Evolutionary conservation across 139 green algal species (phyloP), one percentile per base, ranked within the genome.

Genomic region (Chlamydomonas eustigma): DNA sequence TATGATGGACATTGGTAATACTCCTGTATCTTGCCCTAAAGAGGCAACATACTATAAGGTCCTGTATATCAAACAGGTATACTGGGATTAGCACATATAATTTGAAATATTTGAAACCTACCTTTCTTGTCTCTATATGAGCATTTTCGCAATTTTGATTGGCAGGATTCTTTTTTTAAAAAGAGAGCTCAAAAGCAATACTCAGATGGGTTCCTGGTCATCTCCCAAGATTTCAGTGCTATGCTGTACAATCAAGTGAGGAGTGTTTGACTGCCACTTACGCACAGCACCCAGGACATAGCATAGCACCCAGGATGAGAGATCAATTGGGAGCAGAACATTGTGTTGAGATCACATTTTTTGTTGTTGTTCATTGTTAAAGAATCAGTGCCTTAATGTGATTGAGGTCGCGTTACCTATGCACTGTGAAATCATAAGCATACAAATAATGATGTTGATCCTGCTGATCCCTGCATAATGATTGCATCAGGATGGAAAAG

Each of bases 31-130:
- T n/a, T n/a, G n/a, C n/a, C n/a, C n/a, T n/a, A n/a, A n/a, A n/a
- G n/a, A n/a, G n/a, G n/a, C n/a, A n/a, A 58, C 44, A 18, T 58
- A 58, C 44, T 58, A 58, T 18, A 58, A 58, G 18, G 44, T 58
- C 12, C 64, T 71, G 2, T 71, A 71, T 33, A 71, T 71, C 28
- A 71, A 71, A 33, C 31, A 71, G 64, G 64, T 71, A 33, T 2
- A 33, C 28, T 12, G 44, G 12, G 44, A 28, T 12, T 18, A 58
- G 18, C 18, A 58, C 44, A 58, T 18, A 18, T 58, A 58, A 58
- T 28, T 58, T 12, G 44, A 18, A 58, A 58, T 58, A 58, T 18
- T 58, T 58, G 18, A 58, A 58, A 58, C 18, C 12, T 28, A 58
- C 44, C 44, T 28, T 58, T 12, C 44, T 58, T 18, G 12, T 28